phyloP scores from a whole-genome alignment of 2,329 filamentous ascomycete species.

The Arthrinium puccinioides region DNA sequence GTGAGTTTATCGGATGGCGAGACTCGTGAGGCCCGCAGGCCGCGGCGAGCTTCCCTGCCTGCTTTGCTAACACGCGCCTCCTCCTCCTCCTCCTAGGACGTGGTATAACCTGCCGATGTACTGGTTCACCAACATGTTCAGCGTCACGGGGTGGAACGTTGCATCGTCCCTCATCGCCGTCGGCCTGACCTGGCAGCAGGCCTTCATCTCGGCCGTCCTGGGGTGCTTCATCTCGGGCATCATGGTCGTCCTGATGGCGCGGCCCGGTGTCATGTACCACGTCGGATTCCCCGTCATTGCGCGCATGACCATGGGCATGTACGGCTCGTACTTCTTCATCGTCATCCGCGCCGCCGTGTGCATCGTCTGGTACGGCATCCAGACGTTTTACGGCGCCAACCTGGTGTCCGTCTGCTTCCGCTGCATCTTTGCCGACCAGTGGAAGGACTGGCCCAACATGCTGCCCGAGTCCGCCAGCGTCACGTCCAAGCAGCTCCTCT shows the following conservation, averaged over 20 bases:
- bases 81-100: too few relatives aligned
- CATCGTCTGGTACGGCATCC: slow-evolving; percentile 17
- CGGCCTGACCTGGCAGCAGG: slow-evolving; percentile 21
- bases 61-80: too few relatives aligned
- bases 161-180: slow-evolving; percentile 19
- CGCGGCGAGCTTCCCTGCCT: too few relatives aligned
- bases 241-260: slow-evolving; percentile 18
- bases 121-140: slow-evolving; percentile 21
- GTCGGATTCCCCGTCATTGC: slow-evolving; percentile 27
- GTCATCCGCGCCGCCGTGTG: slow-evolving; percentile 24
- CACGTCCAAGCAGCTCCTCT: slow-evolving; percentile 24
- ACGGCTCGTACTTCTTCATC: slow-evolving; percentile 33
- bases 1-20: too few relatives aligned
- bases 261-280: slow-evolving; percentile 18
- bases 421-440: slow-evolving; percentile 26
- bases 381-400: slow-evolving; percentile 16
- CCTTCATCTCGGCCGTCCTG: slow-evolving; percentile 16
- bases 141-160: slow-evolving; percentile 21
- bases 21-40: too few relatives aligned
- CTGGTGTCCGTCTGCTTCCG: slow-evolving; percentile 17
- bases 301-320: slow-evolving; percentile 31
- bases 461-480: slow-evolving; percentile 23
- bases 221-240: slow-evolving; percentile 16
- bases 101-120: slow-evolving; percentile 20
- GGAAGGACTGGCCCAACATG: slow-evolving; percentile 22